Evolutionary conservation across 2,329 filamentous ascomycete species (phyloP), one percentile per base, ranked within the genome.

Genomic region (Ophiostoma pallidulum): DNA sequence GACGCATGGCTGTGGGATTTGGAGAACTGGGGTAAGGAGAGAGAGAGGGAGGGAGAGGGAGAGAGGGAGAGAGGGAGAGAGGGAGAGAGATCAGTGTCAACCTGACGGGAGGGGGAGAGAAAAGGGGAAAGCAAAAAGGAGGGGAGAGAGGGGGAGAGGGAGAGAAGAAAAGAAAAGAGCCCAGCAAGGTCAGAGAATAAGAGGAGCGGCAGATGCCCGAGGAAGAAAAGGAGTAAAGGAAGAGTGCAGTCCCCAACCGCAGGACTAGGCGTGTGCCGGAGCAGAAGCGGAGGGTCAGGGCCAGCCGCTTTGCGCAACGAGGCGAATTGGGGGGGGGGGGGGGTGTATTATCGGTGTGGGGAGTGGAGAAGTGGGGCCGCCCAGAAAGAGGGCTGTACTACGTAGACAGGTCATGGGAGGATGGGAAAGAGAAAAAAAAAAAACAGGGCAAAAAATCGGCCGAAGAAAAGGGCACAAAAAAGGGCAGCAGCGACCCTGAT

Each of bases 1-100:
- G 70, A 62, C 69, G 70, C 71, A 74, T 74, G 49, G 41, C 40
- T 39, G 32, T 28, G 44, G n/a, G 20, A 10, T 43, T 42, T 20
- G 19, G 36, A 18, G 20, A 24, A 24, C n/a, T n/a, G n/a, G 31
- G 13, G 28, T 26, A 36, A 38, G 31, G 22, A 28, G 16, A 38
- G 37, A 33, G 26, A 18, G 24, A 42, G 40, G 28, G 19, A 7
- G 8, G 39, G 31, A 16, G 28, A 10, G 16, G 36, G 8, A 10
- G 22, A 35, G 18, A 19, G 19, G 44, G 19, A 16, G 19, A 39
- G 28, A 19, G 13, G 16, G 24, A 44, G 39, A 24, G 16, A 26
- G 7, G 16, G 41, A n/a, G n/a, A n/a, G n/a, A n/a, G n/a, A n/a
- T n/a, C n/a, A n/a, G n/a, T n/a, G n/a, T n/a, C n/a, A n/a, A n/a